Base-by-base conservation (phyloP, 2,329 filamentous ascomycete genomes). In the Aspergillus candidus region DNA sequence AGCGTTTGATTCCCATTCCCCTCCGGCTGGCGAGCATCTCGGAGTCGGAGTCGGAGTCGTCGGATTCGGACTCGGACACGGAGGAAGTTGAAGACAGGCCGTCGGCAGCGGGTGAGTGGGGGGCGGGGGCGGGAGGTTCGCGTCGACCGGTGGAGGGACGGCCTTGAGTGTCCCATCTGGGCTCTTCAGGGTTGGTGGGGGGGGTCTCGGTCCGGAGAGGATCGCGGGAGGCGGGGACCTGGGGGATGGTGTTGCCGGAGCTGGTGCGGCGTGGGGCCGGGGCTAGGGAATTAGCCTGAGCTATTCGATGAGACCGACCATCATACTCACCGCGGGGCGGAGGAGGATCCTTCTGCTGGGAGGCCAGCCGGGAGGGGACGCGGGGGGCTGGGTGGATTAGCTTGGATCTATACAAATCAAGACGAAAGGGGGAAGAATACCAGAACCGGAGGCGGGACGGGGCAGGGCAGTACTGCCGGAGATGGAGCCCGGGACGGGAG, bases 401-500 rank as follows among this genome's bases (percentile, higher is more conserved):
- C 15, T 12, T 15, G 47, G 14, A 13, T 15, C 27, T 29, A 7
- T 6, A 12, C 10, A 31, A 4, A 34, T 3, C 8, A 35, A 18
- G 2, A 18, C 34, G 10, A 12, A 10, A 10, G 4, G 39, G 15
- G n/a, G n/a, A n/a, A n/a, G 11, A 32, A 31, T 55, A 69, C 66
- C 65, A 34, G 54, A 54, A 46, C 60, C 62, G 2, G 57, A 57
- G 51, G 63, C 58, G 4, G 61, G 44, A 32, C 68, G 62, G 8
- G 60, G 65, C 4, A 68, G 51, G 18, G 68, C 66, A 17, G 56
- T 52, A 41, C 70, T 73, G 8, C 64, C 70, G 10, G 70, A 66
- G 5, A 65, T 58, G 7, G 72, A 73, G 7, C 63, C 66, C 3
- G 67, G 66, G 8, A 54, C 63, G 6, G 71, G 70, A n/a, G 68